Base-by-base conservation (phyloP, 2,329 filamentous ascomycete genomes). In the Aspergillus hortae region DNA sequence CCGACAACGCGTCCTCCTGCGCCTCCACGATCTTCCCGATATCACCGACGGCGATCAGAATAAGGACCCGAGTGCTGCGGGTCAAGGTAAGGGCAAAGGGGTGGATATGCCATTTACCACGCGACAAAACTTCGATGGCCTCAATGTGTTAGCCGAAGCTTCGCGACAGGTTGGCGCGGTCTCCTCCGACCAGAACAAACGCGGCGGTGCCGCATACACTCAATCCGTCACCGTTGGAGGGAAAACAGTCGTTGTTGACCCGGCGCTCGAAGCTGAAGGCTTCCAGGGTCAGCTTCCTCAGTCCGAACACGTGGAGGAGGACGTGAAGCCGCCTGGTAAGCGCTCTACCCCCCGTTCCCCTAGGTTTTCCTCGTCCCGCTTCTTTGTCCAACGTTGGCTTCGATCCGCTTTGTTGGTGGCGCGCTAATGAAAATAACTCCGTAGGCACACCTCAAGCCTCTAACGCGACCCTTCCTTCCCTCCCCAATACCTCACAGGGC, bases 101-200 rank as follows among this genome's bases (percentile, higher is more conserved):
- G 64, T 65, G 12, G 70, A 73, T 46, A 56, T 78, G 21, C 72
- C 77, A 2, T 77, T 77, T 50, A 70, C 71, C 35, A 73, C 72
- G 30, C 77, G 77, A 57, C 81, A 83, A 59, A 83, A 84, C 58
- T 90, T 90, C 79, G 90, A 89, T 55, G 89, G 89, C 1, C 77
- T 96, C 35, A 89, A 95, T 67, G 91, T 91, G 4, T 78, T 96
- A 19, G 91, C 91, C 30, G 91, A 96, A 71, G 91, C 92, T 0
- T 95, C 91, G 46, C 82, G 90, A 46, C 89, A 89, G 68, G 83
- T 94, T 52, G 88, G 80, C 54, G 76, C 75, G 15, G 40, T 23
- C 40, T 17, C 27, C 4, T 73, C 72, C 56, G 65, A 79, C 67
- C 54, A 77, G 71, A 60, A 74, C 70, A 68, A 77, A 71, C 60